Conservation (phyloP, 1,284 basidiomycete genomes). For the Leccinum colubrinum region DNA sequence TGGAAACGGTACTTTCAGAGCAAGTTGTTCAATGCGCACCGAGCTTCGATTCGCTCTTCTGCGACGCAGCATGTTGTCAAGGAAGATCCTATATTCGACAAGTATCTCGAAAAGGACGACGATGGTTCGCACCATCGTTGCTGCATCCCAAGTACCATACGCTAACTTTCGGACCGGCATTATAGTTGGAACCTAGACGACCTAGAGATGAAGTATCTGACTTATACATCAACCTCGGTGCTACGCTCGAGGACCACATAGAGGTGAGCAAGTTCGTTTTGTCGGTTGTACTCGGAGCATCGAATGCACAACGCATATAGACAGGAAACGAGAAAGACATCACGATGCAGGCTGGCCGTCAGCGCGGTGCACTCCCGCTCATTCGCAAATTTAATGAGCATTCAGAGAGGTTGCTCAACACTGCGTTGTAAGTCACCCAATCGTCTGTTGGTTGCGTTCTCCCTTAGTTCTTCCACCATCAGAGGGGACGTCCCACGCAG, state of each 20-base stretch:
- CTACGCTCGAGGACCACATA: background rate
- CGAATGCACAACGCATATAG: slow-evolving; percentile 38
- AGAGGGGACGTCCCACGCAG: slow-evolving; percentile 58
- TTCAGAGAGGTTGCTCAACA: slow-evolving; percentile 83
- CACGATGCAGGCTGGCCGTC: slow-evolving; percentile 95
- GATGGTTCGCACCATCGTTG: slow-evolving; percentile 59
- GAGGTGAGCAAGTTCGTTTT: background rate
- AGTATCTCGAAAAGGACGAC: slow-evolving; percentile 92
- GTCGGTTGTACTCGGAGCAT: background rate
- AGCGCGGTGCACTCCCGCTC: slow-evolving; percentile 84
- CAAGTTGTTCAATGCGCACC: slow-evolving; percentile 91
- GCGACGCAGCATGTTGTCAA: slow-evolving; percentile 80
- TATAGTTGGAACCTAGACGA: background rate
- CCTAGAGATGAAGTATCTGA: background rate
- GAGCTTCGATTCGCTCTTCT: slow-evolving; percentile 88
- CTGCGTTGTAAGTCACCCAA: slow-evolving; percentile 55
- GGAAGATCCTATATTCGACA: slow-evolving; percentile 95
- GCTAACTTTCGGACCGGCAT: background rate
- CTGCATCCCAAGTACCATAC: too few relatives aligned
- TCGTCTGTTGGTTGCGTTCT: background rate
- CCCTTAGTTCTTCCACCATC: slow-evolving; percentile 1
- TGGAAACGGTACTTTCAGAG: slow-evolving; percentile 98
- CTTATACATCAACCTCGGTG: background rate
- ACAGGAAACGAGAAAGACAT: slow-evolving; percentile 86
- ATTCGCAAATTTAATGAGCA: slow-evolving; percentile 99